Evolutionary conservation across 352 stramenopile genomes (phyloP).

Genomic region (Phytophthora nicotianae): DNA sequence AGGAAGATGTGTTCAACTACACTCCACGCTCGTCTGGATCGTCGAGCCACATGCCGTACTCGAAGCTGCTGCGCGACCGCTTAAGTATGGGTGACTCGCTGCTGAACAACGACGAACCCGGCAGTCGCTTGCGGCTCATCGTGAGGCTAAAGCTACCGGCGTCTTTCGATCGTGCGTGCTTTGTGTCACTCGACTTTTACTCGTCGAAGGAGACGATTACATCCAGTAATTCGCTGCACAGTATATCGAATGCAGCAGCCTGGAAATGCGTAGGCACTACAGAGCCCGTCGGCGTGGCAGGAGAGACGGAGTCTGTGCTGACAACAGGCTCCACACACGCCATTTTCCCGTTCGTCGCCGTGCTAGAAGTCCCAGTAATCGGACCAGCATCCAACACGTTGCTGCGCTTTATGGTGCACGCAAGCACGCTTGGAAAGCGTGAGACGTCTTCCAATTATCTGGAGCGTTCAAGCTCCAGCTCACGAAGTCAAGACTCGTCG

Average conservation of each 20-base stretch:
- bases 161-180: constrained; percentile 77
- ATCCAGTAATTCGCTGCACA: constrained; percentile 52
- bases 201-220: constrained; percentile 73
- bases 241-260: constrained; percentile 56
- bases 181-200: constrained; percentile 86
- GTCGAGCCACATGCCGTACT: constrained; percentile 85
- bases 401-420: constrained; percentile 87
- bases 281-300: constrained; percentile 69
- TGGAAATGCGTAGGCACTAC: constrained; percentile 89
- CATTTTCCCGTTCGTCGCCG: constrained; percentile 86
- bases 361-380: constrained; percentile 83
- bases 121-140: constrained; percentile 82
- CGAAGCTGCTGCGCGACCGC: constrained; percentile 69
- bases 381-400: constrained; percentile 82
- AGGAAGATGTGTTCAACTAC: constrained; percentile 87
- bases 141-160: constrained; percentile 83
- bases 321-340: constrained; percentile 59
- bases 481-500: constrained; percentile 44
- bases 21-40: constrained; percentile 77
- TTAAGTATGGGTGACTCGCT: constrained; percentile 81
- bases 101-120: constrained; percentile 79
- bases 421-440: constrained; percentile 74
- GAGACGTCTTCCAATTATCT: constrained; percentile 54
- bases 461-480: constrained; percentile 48
- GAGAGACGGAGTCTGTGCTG: constrained; percentile 69